phyloP scores from a whole-genome alignment of 1,139 yeast genomes.

The Blastobotrys persicus region DNA sequence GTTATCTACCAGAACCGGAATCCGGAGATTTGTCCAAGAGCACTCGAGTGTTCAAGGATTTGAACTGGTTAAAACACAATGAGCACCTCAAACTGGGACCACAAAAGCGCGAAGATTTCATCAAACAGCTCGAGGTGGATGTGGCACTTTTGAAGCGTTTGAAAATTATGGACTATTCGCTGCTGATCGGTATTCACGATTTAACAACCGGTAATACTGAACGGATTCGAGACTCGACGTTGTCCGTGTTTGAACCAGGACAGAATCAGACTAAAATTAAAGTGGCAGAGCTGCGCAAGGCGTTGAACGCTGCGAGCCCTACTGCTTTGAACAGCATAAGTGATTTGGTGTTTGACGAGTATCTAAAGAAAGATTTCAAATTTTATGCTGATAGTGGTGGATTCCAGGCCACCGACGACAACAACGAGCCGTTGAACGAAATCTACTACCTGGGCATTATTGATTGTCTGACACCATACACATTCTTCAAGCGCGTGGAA shows the following conservation, averaged over 20 bases:
- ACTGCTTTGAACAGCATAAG: slow-evolving; percentile 35
- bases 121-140: slow-evolving; percentile 71
- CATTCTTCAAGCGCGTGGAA: slow-evolving; percentile 71
- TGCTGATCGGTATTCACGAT: slow-evolving; percentile 85
- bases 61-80: slow-evolving; percentile 75
- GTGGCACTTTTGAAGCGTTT: slow-evolving; percentile 66
- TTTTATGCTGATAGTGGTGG: slow-evolving; percentile 90
- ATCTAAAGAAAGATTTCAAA: slow-evolving; percentile 39
- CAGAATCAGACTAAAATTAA: slow-evolving; percentile 30
- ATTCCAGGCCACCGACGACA: slow-evolving; percentile 66
- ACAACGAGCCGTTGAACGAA: slow-evolving; percentile 60
- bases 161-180: slow-evolving; percentile 93
- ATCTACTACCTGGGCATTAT: slow-evolving; percentile 91
- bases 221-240: slow-evolving; percentile 38
- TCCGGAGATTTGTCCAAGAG: slow-evolving; percentile 26
- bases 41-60: slow-evolving; percentile 63
- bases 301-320: slow-evolving; percentile 40
- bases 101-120: slow-evolving; percentile 53
- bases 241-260: slow-evolving; percentile 40
- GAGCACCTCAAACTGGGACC: slow-evolving; percentile 73
- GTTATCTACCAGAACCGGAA: slow-evolving; percentile 42
- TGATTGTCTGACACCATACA: slow-evolving; percentile 88
- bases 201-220: slow-evolving; percentile 54
- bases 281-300: slow-evolving; percentile 38
- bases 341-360: slow-evolving; percentile 34